These are phyloP conservation scores for Microcyclospora tardicrescens DNA, from an alignment of 2,329 filamentous ascomycete species.

Conservation along the genomic window DNA sequence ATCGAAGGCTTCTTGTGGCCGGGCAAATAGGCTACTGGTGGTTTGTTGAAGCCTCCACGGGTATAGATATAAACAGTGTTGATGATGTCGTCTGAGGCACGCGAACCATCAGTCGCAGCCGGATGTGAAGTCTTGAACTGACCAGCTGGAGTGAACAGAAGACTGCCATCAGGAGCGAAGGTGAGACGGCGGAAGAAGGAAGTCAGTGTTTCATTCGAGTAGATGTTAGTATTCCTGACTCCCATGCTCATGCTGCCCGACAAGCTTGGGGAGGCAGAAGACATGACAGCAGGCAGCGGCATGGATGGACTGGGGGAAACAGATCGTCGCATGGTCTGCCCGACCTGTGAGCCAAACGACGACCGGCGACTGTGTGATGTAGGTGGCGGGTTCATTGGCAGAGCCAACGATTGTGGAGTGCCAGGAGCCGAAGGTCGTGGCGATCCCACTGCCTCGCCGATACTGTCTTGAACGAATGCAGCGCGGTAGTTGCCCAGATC, in stretches of 20 bases:
- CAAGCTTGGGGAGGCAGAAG: slow-evolving; percentile 78
- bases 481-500: slow-evolving; percentile 50
- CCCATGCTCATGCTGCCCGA: slow-evolving; percentile 44
- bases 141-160: slow-evolving; percentile 86
- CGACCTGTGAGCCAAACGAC: slow-evolving; percentile 59
- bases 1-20: slow-evolving; percentile 98
- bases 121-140: slow-evolving; percentile 77
- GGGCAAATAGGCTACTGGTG: slow-evolving; percentile 84
- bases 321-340: slow-evolving; percentile 60
- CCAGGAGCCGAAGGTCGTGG: slow-evolving; percentile 84
- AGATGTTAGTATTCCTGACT: slow-evolving; percentile 75
- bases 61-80: slow-evolving; percentile 99
- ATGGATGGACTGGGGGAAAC: slow-evolving; percentile 87
- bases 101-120: slow-evolving; percentile 53
- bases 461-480: slow-evolving; percentile 46
- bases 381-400: slow-evolving; percentile 93
- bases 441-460: slow-evolving; percentile 54
- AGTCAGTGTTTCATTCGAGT: slow-evolving; percentile 91
- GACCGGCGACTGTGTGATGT: slow-evolving; percentile 89
- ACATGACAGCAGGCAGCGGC: slow-evolving; percentile 89
- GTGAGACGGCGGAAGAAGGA: slow-evolving; percentile 92
- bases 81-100: slow-evolving; percentile 70
- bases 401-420: slow-evolving; percentile 74
- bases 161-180: slow-evolving; percentile 87
- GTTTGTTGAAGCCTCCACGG: slow-evolving; percentile 88